Evolutionary conservation across 306 rosid species (phyloP).

Genomic region (Carpinus viminea): DNA sequence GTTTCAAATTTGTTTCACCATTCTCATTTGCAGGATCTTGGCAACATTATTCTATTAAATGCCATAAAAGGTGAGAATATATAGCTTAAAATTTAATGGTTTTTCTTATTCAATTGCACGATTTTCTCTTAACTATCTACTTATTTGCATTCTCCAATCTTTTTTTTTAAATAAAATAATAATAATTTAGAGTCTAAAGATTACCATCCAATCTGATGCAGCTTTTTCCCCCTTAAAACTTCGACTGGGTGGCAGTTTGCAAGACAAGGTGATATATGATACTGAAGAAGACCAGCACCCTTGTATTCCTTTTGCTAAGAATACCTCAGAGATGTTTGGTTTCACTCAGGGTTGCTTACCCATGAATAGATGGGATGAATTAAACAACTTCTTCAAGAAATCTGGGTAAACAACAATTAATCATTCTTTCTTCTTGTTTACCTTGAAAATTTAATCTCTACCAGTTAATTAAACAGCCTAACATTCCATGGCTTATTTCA

Average conservation of each 20-base stretch:
- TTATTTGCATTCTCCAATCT: not conserved
- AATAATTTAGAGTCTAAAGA: slow-evolving; percentile 10
- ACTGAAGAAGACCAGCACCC: slow-evolving; percentile 51
- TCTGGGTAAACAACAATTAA: slow-evolving; percentile 58
- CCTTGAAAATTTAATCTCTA: slow-evolving; percentile 17
- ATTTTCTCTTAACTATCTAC: not conserved
- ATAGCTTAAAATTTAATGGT: not conserved
- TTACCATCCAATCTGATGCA: slow-evolving; percentile 44
- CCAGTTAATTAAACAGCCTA: slow-evolving; percentile 7
- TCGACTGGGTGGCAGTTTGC: slow-evolving; percentile 87
- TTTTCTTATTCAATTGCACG: slow-evolving; percentile 1
- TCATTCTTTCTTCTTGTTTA: slow-evolving; percentile 13
- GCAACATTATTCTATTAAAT: slow-evolving; percentile 33
- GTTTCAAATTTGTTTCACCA: not conserved
- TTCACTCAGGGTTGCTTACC: slow-evolving; percentile 83
- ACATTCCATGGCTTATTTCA: slow-evolving; percentile 41
- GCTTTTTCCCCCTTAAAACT: slow-evolving; percentile 89
- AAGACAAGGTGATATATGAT: slow-evolving; percentile 75
- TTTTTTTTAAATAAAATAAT: not conserved
- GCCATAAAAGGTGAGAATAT: not conserved
- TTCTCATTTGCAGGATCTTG: slow-evolving; percentile 65
- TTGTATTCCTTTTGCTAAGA: slow-evolving; percentile 57
- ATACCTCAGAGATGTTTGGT: slow-evolving; percentile 52
- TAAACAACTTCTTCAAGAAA: slow-evolving; percentile 71
- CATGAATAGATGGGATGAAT: slow-evolving; percentile 84